phyloP scores from a whole-genome alignment of 139 green algal genomes.

The Coccomyxa sp. region DNA sequence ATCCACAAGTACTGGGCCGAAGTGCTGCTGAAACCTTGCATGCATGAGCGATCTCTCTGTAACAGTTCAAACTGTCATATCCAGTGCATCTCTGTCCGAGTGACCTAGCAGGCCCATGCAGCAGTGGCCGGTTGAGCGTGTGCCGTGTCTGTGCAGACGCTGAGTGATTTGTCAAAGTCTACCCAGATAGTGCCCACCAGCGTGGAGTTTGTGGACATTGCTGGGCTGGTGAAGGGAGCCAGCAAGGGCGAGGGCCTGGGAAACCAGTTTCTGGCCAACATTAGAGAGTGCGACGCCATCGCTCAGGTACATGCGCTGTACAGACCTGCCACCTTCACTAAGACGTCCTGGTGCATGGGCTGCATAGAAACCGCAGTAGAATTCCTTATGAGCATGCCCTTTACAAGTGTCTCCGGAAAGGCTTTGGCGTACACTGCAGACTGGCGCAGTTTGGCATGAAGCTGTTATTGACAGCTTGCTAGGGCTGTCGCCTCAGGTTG shows the following conservation, averaged over 20 bases:
- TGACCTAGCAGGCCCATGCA: too few relatives aligned
- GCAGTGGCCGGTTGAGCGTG: too few relatives aligned
- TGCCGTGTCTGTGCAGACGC: constrained; percentile 24
- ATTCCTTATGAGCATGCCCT: background rate
- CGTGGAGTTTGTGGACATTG: constrained; percentile 98
- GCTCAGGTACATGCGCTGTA: constrained; percentile 60
- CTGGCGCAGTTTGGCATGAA: too few relatives aligned
- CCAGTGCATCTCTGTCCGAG: too few relatives aligned
- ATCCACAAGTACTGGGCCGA: too few relatives aligned
- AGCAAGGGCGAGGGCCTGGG: constrained; percentile 90
- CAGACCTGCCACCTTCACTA: background rate
- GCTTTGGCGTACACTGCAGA: too few relatives aligned
- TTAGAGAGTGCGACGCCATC: constrained; percentile 91
- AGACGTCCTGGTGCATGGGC: background rate
- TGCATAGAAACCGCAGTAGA: background rate
- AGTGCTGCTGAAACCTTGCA: constrained; percentile 6
- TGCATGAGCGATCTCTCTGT: too few relatives aligned
- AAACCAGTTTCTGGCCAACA: constrained; percentile 98
- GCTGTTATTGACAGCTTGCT: too few relatives aligned
- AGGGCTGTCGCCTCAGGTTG: too few relatives aligned
- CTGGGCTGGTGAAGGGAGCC: constrained; percentile 90
- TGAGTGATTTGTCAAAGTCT: constrained; percentile 62
- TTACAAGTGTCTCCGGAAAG: background rate
- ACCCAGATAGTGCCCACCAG: constrained; percentile 75
- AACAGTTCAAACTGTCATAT: too few relatives aligned